Base-by-base conservation (phyloP, 306 rosid species). In the Argentina anserina region DNA sequence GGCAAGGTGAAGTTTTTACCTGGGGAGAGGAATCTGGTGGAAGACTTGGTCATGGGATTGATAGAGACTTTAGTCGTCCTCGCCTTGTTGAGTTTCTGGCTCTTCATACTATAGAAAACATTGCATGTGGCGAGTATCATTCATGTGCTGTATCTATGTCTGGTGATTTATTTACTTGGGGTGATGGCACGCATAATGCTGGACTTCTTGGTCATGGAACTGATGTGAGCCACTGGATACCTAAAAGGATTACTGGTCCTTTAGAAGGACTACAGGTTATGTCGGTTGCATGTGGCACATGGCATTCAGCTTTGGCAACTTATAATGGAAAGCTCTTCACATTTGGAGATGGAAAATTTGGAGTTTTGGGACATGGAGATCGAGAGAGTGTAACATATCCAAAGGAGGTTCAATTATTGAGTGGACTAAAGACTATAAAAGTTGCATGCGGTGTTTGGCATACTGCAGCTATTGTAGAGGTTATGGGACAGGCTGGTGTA, bases 1-100 rank as follows among this genome's bases (percentile, higher is more conserved):
- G 92, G 86, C 97, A 95, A 76, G 99, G 99, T 58, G 99, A 95
- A 84, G 89, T 91, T 84, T 95, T 95, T 76, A 90, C 97, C 13
- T 95, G 99, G 99, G 99, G 99, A 65, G 99, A 91, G 78, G 97
- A 90, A 76, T 88, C 84, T 65, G 97, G 97, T 1, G 99, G 99
- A 79, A 85, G 93, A 66, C 97, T 95, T 37, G 99, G 99, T 34
- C 97, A 90, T 73, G 99, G 99, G 42, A 69, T 81, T 67, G 96
- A 92, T 75, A 90, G 79, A 82, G 83, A 86, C 75, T 83, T 72
- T 52, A 77, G 89, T 59, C 78, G 52, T 55, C 99, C 97, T 14
- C 84, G 42, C 23, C 92, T 91, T 62, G 97, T 95, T 74, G 97
- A 95, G 84, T 88, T 90, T 69, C 65, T 95, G 13, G 90, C 90